phyloP scores from a whole-genome alignment of 768 basidiomycete species.

The Trametes punicea region DNA sequence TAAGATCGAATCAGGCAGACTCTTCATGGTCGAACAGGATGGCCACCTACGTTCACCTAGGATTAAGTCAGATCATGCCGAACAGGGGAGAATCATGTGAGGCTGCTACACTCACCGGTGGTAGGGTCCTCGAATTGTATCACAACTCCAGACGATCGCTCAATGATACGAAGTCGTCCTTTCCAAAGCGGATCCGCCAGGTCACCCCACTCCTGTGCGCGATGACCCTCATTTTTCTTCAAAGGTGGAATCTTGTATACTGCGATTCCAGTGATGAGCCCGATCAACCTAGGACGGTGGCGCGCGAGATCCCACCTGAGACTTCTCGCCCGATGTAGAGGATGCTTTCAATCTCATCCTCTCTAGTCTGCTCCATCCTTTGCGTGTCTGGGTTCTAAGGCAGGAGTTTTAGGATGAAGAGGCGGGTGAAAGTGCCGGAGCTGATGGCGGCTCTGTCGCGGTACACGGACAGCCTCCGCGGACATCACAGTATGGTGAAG shows the following conservation, averaged over 20 bases:
- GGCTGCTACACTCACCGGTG: constrained; percentile 55
- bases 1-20: neutral
- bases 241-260: constrained; percentile 92
- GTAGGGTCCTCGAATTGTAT: constrained; percentile 78
- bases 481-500: neutral
- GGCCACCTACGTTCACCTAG: constrained; percentile 18
- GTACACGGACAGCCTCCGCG: constrained; percentile 4
- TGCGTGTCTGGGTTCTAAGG: too few species aligned
- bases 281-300: neutral
- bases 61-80: neutral
- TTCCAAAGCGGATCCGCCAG: constrained; percentile 85
- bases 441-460: neutral
- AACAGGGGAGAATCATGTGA: constrained; percentile 17
- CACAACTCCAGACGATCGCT: constrained; percentile 63
- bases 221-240: constrained; percentile 83
- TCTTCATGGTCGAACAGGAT: neutral
- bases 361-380: constrained; percentile 47
- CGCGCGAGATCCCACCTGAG: constrained; percentile 60
- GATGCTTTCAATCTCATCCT: constrained; percentile 81
- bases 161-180: constrained; percentile 81
- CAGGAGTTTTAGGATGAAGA: too few species aligned
- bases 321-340: constrained; percentile 89
- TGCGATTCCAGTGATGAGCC: constrained; percentile 32
- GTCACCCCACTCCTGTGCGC: constrained; percentile 92
- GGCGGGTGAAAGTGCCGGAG: neutral